Evolutionary conservation across 768 basidiomycete species (phyloP), one percentile per base, ranked within the genome.

Genomic region (Guyanaporus albipodus): DNA sequence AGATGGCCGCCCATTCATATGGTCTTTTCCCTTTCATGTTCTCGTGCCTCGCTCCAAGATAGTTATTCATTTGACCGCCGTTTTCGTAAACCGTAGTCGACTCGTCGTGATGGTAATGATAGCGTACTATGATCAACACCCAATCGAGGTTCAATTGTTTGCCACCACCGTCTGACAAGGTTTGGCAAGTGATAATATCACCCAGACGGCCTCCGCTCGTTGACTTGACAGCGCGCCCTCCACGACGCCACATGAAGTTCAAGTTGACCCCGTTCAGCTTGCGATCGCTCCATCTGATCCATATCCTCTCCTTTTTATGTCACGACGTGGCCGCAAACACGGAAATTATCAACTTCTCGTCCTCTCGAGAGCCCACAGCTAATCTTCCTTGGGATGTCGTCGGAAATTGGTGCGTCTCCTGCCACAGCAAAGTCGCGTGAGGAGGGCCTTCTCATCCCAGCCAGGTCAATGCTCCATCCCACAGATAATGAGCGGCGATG

Each of bases 321-420:
- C 61, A 66, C 48, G 38, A 44, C 31, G 67, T 52, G 26, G 54
- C 65, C 41, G 80, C 75, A 18, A 83, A 85, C 62, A 85, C 83
- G 28, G 82, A 85, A 67, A 83, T 85, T 55, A 63, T 80, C 60
- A 80, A 79, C 60, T 80, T 85, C 57, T 60, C 58, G 21, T 65
- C 70, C 37, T 55, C 63, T 14, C 62, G 61, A 33, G 55, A 14
- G 49, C 38, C 26, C 35, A 14, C 45, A 8, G 50, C 51, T 19
- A 54, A 55, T 54, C 50, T 59, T 27, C 47, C 54, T 24, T 46
- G 38, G 19, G 48, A 46, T 11, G 34, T 55, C 15, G 46, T 62
- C 56, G 59, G 60, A 64, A 66, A 68, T 58, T 54, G 62, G 56
- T 61, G 53, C 55, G 56, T 54, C 26, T 43, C 45, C 38, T 35